Evolutionary conservation across 2,329 filamentous ascomycete genomes (phyloP).

Genomic region (Colletotrichum sp.): DNA sequence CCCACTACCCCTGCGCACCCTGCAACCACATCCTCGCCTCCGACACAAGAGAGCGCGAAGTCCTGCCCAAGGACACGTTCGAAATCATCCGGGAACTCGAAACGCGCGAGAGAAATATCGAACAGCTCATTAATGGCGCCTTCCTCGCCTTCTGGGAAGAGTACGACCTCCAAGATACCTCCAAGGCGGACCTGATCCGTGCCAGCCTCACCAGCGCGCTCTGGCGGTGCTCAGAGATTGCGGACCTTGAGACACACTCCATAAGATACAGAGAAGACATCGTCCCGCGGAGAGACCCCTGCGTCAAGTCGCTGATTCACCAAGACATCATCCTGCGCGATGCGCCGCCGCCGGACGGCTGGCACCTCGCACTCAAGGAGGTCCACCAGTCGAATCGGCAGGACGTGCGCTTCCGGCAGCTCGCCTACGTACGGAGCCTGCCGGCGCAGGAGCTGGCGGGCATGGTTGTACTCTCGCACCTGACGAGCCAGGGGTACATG

Average conservation of each 20-base stretch:
- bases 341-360: constrained; percentile 6
- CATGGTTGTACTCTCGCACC: constrained; percentile 4
- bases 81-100: constrained; percentile 17
- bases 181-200: neutral
- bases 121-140: constrained; percentile 5
- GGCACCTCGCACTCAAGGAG: constrained; percentile 10
- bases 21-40: constrained; percentile 19
- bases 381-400: constrained; percentile 8
- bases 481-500: constrained; percentile 18
- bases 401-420: constrained; percentile 10
- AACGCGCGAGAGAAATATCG: constrained; percentile 12
- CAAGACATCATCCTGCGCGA: constrained; percentile 14
- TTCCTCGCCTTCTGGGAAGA: constrained; percentile 16
- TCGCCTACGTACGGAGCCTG: neutral
- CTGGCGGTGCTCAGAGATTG: constrained; percentile 16
- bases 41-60: constrained; percentile 13
- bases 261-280: constrained; percentile 13
- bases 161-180: neutral
- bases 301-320: constrained; percentile 17
- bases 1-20: neutral
- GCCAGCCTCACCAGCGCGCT: constrained; percentile 5
- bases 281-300: neutral
- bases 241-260: constrained; percentile 20
- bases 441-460: constrained; percentile 4
- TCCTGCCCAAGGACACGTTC: constrained; percentile 3